A percentile compares a stretch with the other conserved stretches of the same genome.
phyloP scores from a whole-genome alignment of 202 grass and related monocot species.

The Schoenoplectus tabernaemontani region DNA sequence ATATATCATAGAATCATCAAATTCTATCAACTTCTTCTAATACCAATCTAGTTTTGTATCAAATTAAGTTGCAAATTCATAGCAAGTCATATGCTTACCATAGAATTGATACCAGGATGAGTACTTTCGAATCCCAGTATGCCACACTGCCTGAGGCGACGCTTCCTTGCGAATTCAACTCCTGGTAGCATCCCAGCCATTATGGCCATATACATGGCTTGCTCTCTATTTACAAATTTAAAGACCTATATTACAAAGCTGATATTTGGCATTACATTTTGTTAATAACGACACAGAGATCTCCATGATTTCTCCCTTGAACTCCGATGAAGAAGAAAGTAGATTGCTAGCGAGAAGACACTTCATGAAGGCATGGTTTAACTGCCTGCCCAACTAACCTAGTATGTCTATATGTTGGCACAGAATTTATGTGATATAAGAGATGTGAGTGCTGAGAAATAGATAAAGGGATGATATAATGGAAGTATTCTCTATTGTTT shows the following conservation, averaged over 20 bases:
- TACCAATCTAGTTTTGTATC: neutral
- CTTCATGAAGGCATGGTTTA: conserved; percentile 13
- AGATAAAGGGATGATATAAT: conserved; percentile 3
- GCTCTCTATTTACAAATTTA: neutral
- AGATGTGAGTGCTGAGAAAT: neutral
- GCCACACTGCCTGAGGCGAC: conserved; percentile 38
- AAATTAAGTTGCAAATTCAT: neutral
- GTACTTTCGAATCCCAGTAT: neutral
- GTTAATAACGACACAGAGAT: neutral
- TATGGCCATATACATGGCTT: conserved; percentile 15
- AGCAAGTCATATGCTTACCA: conserved; percentile 12
- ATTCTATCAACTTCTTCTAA: neutral
- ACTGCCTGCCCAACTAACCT: conserved; percentile 11
- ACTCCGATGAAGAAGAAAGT: neutral
- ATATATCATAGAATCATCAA: neutral
- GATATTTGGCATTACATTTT: conserved; percentile 5
- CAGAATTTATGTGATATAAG: conserved; percentile 23
- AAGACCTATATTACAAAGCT: neutral
- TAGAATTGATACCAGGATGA: neutral
- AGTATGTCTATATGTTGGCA: conserved; percentile 1
- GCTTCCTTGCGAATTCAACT: conserved; percentile 69
- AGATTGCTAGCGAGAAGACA: neutral
- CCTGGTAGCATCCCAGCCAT: conserved; percentile 90
- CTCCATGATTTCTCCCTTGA: conserved; percentile 1
- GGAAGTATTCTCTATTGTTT: conserved; percentile 10